These are phyloP conservation scores for Candida coquimbonensis DNA, from an alignment of 805 yeast genomes.

Conservation along the genomic window DNA sequence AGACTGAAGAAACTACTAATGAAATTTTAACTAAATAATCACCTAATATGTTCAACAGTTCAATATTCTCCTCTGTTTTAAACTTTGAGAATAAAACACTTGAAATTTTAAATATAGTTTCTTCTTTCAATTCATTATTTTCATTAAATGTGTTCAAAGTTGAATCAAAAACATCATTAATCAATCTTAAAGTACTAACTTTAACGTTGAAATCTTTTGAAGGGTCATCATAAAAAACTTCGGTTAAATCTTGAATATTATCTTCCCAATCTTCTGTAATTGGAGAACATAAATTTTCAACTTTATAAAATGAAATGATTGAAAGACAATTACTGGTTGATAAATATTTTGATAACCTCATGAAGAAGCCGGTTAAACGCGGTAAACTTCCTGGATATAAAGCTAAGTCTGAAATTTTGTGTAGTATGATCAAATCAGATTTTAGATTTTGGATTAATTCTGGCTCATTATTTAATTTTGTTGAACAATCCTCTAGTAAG, in stretches of 20 bases:
- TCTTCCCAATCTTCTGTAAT: constrained; percentile 44
- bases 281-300: constrained; percentile 47
- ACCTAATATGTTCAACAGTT: constrained; percentile 26
- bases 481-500: constrained; percentile 16
- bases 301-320: constrained; percentile 41
- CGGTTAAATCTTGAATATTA: constrained; percentile 37
- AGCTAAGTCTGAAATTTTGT: constrained; percentile 24
- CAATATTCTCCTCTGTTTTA: constrained; percentile 13
- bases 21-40: constrained; percentile 23
- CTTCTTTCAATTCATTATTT: constrained; percentile 4
- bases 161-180: constrained; percentile 21
- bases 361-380: constrained; percentile 34
- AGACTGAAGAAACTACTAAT: neutral
- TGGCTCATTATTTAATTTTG: constrained; percentile 23
- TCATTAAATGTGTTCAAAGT: constrained; percentile 11
- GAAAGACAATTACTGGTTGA: constrained; percentile 32
- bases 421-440: constrained; percentile 31
- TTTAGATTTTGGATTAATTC: constrained; percentile 24
- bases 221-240: constrained; percentile 33
- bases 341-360: constrained; percentile 30
- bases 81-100: constrained; percentile 15
- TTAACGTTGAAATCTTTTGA: constrained; percentile 22
- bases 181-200: constrained; percentile 25
- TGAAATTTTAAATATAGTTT: constrained; percentile 9
- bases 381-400: constrained; percentile 37